Evolutionary conservation across 495 filamentous ascomycete species (phyloP), one percentile per base, ranked within the genome.

Genomic region (Pseudevernia furfuracea): DNA sequence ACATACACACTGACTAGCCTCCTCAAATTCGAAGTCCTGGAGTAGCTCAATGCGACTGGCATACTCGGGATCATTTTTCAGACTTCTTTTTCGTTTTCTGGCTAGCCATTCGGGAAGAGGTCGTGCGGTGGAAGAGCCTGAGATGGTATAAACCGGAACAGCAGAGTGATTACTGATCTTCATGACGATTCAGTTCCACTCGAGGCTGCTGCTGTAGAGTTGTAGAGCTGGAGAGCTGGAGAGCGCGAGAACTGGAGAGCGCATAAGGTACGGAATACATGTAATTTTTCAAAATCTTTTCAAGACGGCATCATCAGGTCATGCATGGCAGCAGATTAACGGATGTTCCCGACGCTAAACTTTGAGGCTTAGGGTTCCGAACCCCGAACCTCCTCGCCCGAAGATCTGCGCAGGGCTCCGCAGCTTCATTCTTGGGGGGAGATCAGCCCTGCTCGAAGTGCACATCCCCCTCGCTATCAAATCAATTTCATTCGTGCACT

Each of bases 1-100:
- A n/a, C n/a, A n/a, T n/a, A n/a, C 82, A 73, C 93, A 97, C 55
- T 87, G 84, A 72, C 92, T 96, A n/a, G 95, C 92, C 75, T 99
- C 95, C 71, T 97, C 94, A 67, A 97, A 99, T 70, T 96, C 92
- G 72, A 99, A 99, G 71, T 97, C 93, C 71, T 99, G 95, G 32
- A 99, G 81, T 58, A 99, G 79, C 74, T 99, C 95, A 64, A 99
- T 88, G 59, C 94, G 88, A 72, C 91, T 96, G 61, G 91, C 86
- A 76, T 89, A 97, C 68, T 96, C 92, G 58, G 89, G 84, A 71
- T 97, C 94, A 64, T 92, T 87, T 75, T 97, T 97, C 67, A 96
- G 80, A 68, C 91, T 96, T 73, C 91, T 85, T 79, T 96, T 97
- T 69, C 93, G 82, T 59, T 92, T 91, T 64, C 91, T 83, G 17